Percentiles rank a stretch among this genome's conserved stretches.
Evolutionary conservation across 2,329 filamentous ascomycete species (phyloP).

Genomic region (Alternaria ventricosa): DNA sequence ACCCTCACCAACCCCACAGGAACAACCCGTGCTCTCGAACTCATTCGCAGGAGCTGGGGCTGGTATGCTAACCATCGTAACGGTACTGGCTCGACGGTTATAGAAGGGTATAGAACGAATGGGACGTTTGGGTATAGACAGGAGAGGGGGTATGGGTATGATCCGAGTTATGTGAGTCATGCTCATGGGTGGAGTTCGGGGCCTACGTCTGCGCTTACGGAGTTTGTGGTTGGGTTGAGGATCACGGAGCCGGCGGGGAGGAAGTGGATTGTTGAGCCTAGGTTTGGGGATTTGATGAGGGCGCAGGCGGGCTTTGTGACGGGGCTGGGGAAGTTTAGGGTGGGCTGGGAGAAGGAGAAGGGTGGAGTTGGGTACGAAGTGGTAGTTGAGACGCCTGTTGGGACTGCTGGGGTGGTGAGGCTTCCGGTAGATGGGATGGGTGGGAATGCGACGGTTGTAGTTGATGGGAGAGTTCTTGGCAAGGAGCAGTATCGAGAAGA

Average conservation of each 20-base stretch:
- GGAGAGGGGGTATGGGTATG: slow-evolving; percentile 39
- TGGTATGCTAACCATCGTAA: slow-evolving; percentile 35
- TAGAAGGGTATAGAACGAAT: slow-evolving; percentile 49
- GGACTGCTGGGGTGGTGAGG: neutral
- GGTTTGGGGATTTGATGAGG: slow-evolving; percentile 20
- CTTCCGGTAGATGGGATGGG: neutral
- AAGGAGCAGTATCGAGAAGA: neutral
- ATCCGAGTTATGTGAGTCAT: slow-evolving; percentile 44
- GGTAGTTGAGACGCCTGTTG: neutral
- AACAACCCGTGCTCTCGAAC: slow-evolving; percentile 32
- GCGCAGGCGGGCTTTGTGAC: slow-evolving; percentile 26
- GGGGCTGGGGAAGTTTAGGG: slow-evolving; percentile 19
- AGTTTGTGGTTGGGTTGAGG: slow-evolving; percentile 14
- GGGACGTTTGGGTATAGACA: slow-evolving; percentile 47
- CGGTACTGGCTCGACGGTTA: slow-evolving; percentile 48
- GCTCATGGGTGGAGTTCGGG: slow-evolving; percentile 48
- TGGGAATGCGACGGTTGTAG: neutral
- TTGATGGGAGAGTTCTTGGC: neutral
- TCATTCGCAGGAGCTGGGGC: slow-evolving; percentile 40
- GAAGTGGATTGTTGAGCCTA: slow-evolving; percentile 38
- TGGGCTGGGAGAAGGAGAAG: neutral
- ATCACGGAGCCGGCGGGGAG: slow-evolving; percentile 12
- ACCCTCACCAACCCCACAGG: slow-evolving; percentile 22
- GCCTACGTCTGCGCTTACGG: slow-evolving; percentile 18
- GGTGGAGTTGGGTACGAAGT: neutral